Percentiles rank a stretch among this genome's conserved stretches.
phyloP scores from a whole-genome alignment of 495 filamentous ascomycete species.

The Hypoxylon perforatum region DNA sequence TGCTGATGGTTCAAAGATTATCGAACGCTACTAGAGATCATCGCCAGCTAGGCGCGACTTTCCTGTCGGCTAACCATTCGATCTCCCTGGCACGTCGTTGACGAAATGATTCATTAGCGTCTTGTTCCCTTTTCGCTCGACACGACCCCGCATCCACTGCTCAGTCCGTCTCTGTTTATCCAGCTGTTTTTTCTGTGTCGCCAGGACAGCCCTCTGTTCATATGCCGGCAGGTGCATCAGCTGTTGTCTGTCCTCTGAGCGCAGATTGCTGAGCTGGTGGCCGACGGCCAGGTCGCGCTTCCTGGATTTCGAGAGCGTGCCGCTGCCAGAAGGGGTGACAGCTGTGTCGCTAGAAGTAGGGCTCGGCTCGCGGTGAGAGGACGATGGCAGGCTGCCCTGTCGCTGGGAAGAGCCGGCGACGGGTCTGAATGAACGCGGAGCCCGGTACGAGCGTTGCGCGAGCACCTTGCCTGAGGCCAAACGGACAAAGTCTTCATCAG shows the following conservation, averaged over 20 bases:
- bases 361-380: not conserved
- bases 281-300: not conserved
- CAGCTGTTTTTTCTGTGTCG: not conserved
- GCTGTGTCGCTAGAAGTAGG: not conserved
- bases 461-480: slow-evolving; percentile 49
- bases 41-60: not conserved
- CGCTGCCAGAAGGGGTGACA: too few species aligned
- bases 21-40: not conserved
- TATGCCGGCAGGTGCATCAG: not conserved
- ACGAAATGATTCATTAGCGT: slow-evolving; percentile 26
- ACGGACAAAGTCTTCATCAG: slow-evolving; percentile 29
- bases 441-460: slow-evolving; percentile 34
- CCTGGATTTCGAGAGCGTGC: too few species aligned
- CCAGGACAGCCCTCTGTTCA: not conserved
- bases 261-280: not conserved
- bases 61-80: not conserved
- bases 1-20: not conserved
- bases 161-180: slow-evolving; percentile 12
- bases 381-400: not conserved
- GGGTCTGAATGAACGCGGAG: not conserved
- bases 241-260: not conserved
- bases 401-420: not conserved
- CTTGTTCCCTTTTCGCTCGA: slow-evolving; percentile 25
- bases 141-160: slow-evolving; percentile 4
- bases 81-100: slow-evolving; percentile 14